Evolutionary conservation across 1,139 yeast genomes (phyloP), one percentile per base, ranked within the genome.

Genomic region (Taiozyma sp.): DNA sequence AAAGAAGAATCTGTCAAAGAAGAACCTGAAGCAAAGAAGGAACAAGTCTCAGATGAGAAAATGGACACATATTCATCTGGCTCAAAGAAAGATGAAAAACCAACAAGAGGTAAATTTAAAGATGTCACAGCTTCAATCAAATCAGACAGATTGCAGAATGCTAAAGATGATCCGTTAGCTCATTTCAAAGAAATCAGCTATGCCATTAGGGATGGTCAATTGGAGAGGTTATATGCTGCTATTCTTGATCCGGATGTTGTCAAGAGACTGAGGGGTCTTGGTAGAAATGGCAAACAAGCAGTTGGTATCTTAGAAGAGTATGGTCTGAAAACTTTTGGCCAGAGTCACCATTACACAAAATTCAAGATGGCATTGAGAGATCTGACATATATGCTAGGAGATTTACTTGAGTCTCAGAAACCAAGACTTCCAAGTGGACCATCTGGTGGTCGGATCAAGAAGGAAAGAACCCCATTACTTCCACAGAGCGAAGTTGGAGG

Each of bases 61-160:
- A 38, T 38, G 19, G 41, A 38, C 24, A 38, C 41, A 3, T 9
- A 19, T 16, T 16, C 8, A 19, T 14, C 41, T 38, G 24, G 14
- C 6, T 16, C 24, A 38, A 38, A 38, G 14, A 38, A 14, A 38
- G 41, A 38, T 38, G 41, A 38, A 4, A 38, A 38, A 12, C 41
- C 19, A 27, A 23, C 46, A 30, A 50, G 43, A 44, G 19, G 43
- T 24, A 46, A 40, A 34, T 51, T 48, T 29, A 19, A 34, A n/a
- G 48, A 51, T 42, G 53, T 48, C 30, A 51, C 49, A 19, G 48
- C 47, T 14, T 24, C 29, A 27, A n/a, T 43, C 4, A 32, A 24
- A 30, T n/a, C 44, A 24, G 43, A 40, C 10, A 24, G 8, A 40
- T 14, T 16, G 13, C 30, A 24, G 10, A 28, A 27, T 14, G 14